phyloP scores from a whole-genome alignment of 2,329 filamentous ascomycete genomes.

The Grosmannia clavigera region DNA sequence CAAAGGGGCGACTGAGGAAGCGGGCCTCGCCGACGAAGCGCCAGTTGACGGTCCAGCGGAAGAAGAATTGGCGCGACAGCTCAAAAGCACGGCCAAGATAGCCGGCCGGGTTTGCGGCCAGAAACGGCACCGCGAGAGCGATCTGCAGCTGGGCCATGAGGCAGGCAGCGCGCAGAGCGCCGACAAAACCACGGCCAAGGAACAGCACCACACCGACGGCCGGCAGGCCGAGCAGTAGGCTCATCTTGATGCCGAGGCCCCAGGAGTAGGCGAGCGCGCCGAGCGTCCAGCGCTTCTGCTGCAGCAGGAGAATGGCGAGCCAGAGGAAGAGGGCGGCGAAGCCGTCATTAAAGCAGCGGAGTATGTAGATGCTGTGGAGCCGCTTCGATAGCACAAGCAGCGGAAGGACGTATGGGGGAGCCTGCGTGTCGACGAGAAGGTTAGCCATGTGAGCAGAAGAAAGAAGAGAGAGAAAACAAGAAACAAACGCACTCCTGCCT shows the following conservation, averaged over 20 bases:
- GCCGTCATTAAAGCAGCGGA: conserved; percentile 93
- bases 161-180: conserved; percentile 54
- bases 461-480: neutral
- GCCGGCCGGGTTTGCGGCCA: conserved; percentile 48
- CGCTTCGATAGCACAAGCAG: conserved; percentile 82
- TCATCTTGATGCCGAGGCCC: conserved; percentile 93
- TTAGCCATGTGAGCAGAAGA: neutral
- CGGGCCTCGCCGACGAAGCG: conserved; percentile 75
- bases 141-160: conserved; percentile 72
- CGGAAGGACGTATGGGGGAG: conserved; percentile 76
- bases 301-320: conserved; percentile 65
- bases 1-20: conserved; percentile 61
- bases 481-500: conserved; percentile 43
- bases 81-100: conserved; percentile 83
- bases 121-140: conserved; percentile 53
- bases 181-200: conserved; percentile 54
- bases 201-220: conserved; percentile 68
- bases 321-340: conserved; percentile 78
- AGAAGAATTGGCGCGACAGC: conserved; percentile 80
- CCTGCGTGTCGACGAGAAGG: conserved; percentile 29
- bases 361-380: conserved; percentile 82
- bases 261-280: conserved; percentile 63
- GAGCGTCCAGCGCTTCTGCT: conserved; percentile 60
- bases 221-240: conserved; percentile 68
- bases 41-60: conserved; percentile 99